Percentiles rank a stretch among this genome's conserved stretches.
phyloP scores from a whole-genome alignment of 2,329 filamentous ascomycete species.

The Daldinia sp. region DNA sequence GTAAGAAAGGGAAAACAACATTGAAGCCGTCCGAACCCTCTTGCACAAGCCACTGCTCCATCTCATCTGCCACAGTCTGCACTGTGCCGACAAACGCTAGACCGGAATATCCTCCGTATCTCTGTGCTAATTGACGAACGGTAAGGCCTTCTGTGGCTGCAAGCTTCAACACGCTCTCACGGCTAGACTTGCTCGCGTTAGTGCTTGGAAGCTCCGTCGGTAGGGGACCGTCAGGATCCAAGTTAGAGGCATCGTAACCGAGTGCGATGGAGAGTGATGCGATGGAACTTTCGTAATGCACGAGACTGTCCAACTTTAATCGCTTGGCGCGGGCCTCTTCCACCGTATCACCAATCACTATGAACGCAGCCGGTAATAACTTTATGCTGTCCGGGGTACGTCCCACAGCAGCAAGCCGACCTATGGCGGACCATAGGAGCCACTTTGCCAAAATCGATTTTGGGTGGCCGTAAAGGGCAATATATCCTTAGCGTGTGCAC shows the following conservation, averaged over 20 bases:
- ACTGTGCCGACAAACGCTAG: slow-evolving; percentile 61
- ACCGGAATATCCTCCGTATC: slow-evolving; percentile 59
- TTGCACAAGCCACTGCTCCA: slow-evolving; percentile 56
- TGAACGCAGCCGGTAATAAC: slow-evolving; percentile 60
- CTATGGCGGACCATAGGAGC: too few species aligned
- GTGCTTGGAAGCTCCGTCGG: slow-evolving; percentile 60
- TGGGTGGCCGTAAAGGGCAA: too few species aligned
- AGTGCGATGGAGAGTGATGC: slow-evolving; percentile 59
- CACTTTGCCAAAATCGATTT: too few species aligned
- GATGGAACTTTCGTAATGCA: slow-evolving; percentile 63
- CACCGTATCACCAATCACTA: slow-evolving; percentile 58
- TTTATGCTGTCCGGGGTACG: slow-evolving; percentile 57
- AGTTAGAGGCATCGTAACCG: slow-evolving; percentile 56
- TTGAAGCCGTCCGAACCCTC: slow-evolving; percentile 62
- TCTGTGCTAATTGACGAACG: slow-evolving; percentile 59
- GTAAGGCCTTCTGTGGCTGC: slow-evolving; percentile 56
- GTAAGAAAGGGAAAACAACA: slow-evolving; percentile 58
- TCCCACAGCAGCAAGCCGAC: slow-evolving; percentile 54
- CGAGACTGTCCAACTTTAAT: slow-evolving; percentile 58
- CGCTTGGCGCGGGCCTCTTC: slow-evolving; percentile 59
- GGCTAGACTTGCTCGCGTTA: slow-evolving; percentile 60
- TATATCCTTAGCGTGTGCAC: too few species aligned
- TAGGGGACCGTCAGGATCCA: slow-evolving; percentile 59
- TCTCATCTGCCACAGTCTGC: slow-evolving; percentile 57
- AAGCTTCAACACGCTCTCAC: slow-evolving; percentile 55